These are phyloP conservation scores for Monotropa hypopitys DNA, from an alignment of 179 eudicot genomes.

Conservation along the genomic window DNA sequence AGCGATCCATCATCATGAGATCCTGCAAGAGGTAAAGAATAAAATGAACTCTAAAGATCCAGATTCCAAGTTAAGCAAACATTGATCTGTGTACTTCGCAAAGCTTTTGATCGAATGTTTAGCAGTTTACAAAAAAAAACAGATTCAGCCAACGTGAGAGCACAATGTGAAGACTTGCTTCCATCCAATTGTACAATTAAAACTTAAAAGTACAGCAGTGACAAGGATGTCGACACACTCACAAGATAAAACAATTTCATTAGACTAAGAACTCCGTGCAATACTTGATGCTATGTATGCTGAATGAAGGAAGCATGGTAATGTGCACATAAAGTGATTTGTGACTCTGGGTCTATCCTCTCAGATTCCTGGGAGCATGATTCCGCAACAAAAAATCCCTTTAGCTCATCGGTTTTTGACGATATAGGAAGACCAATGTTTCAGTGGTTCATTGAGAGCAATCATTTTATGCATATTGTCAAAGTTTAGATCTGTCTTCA, in stretches of 20 bases:
- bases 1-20: slow-evolving; percentile 39
- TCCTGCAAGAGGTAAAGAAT: slow-evolving; percentile 22
- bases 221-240: not conserved
- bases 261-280: too few relatives aligned
- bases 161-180: not conserved
- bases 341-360: too few relatives aligned
- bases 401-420: too few relatives aligned
- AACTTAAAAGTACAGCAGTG: not conserved
- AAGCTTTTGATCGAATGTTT: not conserved
- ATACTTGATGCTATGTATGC: too few relatives aligned
- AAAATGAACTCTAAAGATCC: not conserved
- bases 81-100: not conserved
- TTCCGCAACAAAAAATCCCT: too few relatives aligned
- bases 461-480: too few relatives aligned
- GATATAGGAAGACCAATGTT: too few relatives aligned
- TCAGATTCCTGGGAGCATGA: too few relatives aligned
- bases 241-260: not conserved
- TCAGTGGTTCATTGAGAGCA: too few relatives aligned
- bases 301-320: too few relatives aligned
- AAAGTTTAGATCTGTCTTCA: too few relatives aligned
- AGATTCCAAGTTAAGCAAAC: not conserved
- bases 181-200: not conserved
- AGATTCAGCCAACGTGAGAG: not conserved
- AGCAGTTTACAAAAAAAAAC: not conserved
- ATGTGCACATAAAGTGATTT: too few relatives aligned